Base-by-base conservation (phyloP, 345 rosid genomes). In the Ceriops decandra region DNA sequence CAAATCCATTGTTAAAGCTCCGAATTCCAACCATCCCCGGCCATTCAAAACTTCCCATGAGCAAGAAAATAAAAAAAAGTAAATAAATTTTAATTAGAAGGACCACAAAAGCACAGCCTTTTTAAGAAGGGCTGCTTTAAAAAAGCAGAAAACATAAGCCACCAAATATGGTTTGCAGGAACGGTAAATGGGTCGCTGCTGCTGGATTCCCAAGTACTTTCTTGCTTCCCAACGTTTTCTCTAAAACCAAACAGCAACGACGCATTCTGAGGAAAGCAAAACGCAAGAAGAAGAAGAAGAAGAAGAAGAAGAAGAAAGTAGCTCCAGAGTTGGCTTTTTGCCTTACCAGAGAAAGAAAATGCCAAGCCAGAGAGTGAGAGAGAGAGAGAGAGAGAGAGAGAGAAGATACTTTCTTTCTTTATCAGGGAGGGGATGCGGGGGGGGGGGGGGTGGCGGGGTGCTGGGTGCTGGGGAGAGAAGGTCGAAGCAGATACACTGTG, bases 401-500 rank as follows among this genome's bases (percentile, higher is more conserved):
- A 13, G 4, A 11, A 27, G 17, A 57, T 42, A 10, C 24, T 57
- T 30, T 30, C 10, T 16, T 20, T 68, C 52, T 73, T 42, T 42
- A 7, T 33, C 16, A 13, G 17, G 15, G 5, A 11, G 15, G 13
- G 47, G 0, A 0, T 24, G 0, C 11, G 9, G 10, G 42, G 42
- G 38, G 9, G 21, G 30, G 30, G 24, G 24, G 42, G 42, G 38
- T 3, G 21, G 30, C 4, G 24, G 24, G 30, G 2, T 5, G 53
- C 52, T 15, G 26, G 8, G 38, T 24, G 26, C 26, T 24, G 77
- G 27, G 75, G 68, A 53, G 56, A 70, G 56, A 82, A 74, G 76
- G 79, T 53, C 60, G 83, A 76, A 70, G 72, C 72, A 69, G 71
- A 60, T 19, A 66, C 75, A 79, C 76, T 54, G 70, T 42, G 49